Base-by-base conservation (phyloP, 2,329 filamentous ascomycete genomes). In the Alternaria arborescens region DNA sequence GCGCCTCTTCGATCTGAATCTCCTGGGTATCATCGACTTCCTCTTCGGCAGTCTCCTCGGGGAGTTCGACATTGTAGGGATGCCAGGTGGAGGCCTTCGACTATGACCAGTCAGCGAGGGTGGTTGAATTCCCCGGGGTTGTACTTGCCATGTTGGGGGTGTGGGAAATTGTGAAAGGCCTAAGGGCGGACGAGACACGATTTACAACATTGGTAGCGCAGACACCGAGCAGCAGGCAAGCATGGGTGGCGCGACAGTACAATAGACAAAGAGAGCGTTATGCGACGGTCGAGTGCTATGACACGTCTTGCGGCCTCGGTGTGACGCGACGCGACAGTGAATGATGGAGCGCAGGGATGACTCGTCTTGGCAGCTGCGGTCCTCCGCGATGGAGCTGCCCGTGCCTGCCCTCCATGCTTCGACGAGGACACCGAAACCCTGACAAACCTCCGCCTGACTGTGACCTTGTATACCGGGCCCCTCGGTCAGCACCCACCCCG, bases 21-120 rank as follows among this genome's bases (percentile, higher is more conserved):
- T 98, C 94, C 77, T 94, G 95, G 34, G 94, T 97, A 72, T 95
- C 93, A 77, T 99, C 95, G 73, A 97, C 84, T 79, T 97, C 94
- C 71, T 97, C 92, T 75, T 97, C 93, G 66, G 90, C 93, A 64
- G 90, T 84, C 59, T 92, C 92, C 74, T 96, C 92, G 80, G 97
- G 95, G 10, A 92, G 91, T 79, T 97, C 94, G 80, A 98, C 88
- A 77, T 99, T 99, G 79, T 97, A 89, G 54, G 94, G 92, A 72
- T 90, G 88, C 82, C 96, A 98, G 71, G 88, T 53, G 4, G 69
- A 70, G 26, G 65, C 70, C 34, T 70, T 71, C 38, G 78, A 76
- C 78, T 79, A 60, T 34, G 47, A 3, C 16, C 18, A 53, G 62
- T 70, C 18, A 69, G 65, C 26, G 38, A 3, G 5, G n/a, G 38